A percentile compares a stretch with the other conserved stretches of the same genome.
Evolutionary conservation across 2,329 filamentous ascomycete species (phyloP).

Genomic region (Aspergillus fructus): DNA sequence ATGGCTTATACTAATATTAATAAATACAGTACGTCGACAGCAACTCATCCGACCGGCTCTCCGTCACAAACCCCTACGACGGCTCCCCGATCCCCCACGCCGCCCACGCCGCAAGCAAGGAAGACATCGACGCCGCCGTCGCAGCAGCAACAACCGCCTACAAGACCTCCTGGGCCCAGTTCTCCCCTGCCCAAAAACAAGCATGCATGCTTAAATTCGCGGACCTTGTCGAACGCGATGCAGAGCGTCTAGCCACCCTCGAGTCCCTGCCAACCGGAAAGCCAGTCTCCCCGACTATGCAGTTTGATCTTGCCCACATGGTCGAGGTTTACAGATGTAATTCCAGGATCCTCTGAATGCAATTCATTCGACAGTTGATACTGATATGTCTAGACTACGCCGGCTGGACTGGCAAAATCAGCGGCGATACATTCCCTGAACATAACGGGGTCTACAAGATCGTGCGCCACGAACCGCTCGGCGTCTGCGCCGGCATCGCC

Average conservation of each 20-base stretch:
- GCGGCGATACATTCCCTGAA: constrained; percentile 12
- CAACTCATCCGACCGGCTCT: constrained; percentile 47
- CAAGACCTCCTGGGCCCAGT: constrained; percentile 6
- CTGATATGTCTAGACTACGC: neutral
- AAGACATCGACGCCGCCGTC: constrained; percentile 47
- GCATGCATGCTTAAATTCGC: constrained; percentile 13
- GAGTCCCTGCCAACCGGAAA: constrained; percentile 8
- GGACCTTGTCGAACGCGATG: constrained; percentile 13
- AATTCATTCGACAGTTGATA: neutral
- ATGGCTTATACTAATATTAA: neutral
- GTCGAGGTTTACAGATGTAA: constrained; percentile 9
- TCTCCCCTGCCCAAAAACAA: constrained; percentile 1
- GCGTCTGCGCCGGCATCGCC: constrained; percentile 35
- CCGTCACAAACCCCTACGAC: constrained; percentile 45
- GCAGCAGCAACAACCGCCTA: constrained; percentile 47
- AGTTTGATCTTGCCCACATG: constrained; percentile 8
- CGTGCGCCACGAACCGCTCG: constrained; percentile 20
- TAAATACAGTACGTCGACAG: constrained; percentile 42
- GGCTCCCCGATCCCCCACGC: constrained; percentile 32
- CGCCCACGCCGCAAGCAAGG: constrained; percentile 47
- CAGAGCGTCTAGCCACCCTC: constrained; percentile 1
- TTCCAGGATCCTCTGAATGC: neutral
- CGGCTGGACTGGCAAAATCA: constrained; percentile 10
- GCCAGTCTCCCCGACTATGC: neutral
- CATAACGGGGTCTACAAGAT: constrained; percentile 8